A percentile compares a stretch with the other conserved stretches of the same genome.
phyloP scores from a whole-genome alignment of 2,329 filamentous ascomycete genomes.

The Apiospora aurea region DNA sequence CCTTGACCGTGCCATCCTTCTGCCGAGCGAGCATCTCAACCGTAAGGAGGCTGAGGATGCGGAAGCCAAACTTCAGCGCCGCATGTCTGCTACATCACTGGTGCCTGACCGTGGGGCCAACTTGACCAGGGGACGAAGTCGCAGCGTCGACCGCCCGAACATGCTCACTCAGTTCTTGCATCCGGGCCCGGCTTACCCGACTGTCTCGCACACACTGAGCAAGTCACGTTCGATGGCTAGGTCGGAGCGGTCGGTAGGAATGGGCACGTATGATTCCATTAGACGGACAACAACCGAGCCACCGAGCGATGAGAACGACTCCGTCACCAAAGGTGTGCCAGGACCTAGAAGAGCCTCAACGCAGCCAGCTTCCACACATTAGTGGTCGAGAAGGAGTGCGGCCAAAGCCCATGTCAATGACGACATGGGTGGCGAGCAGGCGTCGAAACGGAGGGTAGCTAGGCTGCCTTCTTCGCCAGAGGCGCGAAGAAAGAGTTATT shows the following conservation, averaged over 20 bases:
- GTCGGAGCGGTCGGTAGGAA: constrained; percentile 30
- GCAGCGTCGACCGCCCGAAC: constrained; percentile 38
- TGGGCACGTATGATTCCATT: constrained; percentile 33
- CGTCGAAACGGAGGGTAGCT: not conserved
- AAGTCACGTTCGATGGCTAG: constrained; percentile 31
- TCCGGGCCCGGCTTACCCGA: constrained; percentile 37
- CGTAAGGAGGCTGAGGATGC: constrained; percentile 59
- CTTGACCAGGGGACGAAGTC: constrained; percentile 36
- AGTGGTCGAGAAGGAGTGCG: constrained; percentile 34
- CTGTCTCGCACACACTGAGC: constrained; percentile 8
- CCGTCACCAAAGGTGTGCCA: constrained; percentile 17
- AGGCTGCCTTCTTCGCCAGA: not conserved
- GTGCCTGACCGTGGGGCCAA: constrained; percentile 32
- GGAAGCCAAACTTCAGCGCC: constrained; percentile 46
- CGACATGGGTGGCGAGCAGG: not conserved
- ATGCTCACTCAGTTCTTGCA: constrained; percentile 40
- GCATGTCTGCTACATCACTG: constrained; percentile 38
- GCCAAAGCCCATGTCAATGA: not conserved
- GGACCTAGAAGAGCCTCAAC: constrained; percentile 35
- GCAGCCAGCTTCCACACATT: constrained; percentile 34
- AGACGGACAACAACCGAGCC: constrained; percentile 31
- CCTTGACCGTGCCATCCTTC: constrained; percentile 66
- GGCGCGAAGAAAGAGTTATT: not conserved
- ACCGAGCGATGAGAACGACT: constrained; percentile 30
- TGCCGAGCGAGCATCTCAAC: constrained; percentile 64